Percentiles rank a stretch among this genome's conserved stretches.
Evolutionary conservation across 257 asterid species (phyloP).

Genomic region (Fraxinus cuspidata): DNA sequence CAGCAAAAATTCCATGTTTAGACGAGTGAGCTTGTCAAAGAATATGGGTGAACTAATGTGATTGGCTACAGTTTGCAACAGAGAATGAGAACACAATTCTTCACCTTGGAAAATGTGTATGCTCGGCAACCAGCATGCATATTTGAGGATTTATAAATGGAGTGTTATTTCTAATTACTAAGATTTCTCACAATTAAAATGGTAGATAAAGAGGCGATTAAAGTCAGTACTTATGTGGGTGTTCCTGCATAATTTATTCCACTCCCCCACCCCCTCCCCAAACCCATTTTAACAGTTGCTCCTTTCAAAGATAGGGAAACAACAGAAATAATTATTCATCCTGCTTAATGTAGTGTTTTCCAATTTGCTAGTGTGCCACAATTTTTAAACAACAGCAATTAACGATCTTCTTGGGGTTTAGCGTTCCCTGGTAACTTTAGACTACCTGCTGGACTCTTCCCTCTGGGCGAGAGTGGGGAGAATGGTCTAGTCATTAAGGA

Average conservation of each 20-base stretch:
- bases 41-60: neutral
- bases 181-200: neutral
- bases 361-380: neutral
- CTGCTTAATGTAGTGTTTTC: neutral
- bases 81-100: neutral
- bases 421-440: neutral
- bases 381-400: neutral
- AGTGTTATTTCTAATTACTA: neutral
- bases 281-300: neutral
- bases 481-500: conserved; percentile 15
- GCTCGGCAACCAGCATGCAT: neutral
- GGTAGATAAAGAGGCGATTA: neutral
- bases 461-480: conserved; percentile 5
- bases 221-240: neutral
- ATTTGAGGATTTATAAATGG: neutral
- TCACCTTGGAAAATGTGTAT: neutral
- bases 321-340: neutral
- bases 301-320: neutral
- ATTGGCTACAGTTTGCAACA: neutral
- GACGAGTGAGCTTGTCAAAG: neutral
- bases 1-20: neutral
- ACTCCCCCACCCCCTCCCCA: no score
- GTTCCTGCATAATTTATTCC: neutral
- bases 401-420: neutral
- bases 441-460: neutral